Percentiles rank a stretch among this genome's conserved stretches.
These are phyloP conservation scores for Penicillium psychrofluorescens DNA, from an alignment of 495 filamentous ascomycete species.

Conservation along the genomic window DNA sequence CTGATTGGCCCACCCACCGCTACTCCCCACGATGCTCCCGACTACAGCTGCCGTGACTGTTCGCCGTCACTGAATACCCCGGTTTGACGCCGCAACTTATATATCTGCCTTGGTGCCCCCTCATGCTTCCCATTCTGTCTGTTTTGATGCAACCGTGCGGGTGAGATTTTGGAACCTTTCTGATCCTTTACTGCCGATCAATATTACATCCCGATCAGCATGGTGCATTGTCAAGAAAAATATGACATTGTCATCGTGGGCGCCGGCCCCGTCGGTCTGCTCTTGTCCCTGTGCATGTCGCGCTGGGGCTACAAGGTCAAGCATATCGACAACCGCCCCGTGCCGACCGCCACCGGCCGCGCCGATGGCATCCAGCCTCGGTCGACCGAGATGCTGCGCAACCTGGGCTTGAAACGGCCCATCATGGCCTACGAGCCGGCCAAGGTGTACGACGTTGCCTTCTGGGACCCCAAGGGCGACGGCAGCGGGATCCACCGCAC, in stretches of 20 bases:
- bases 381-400: constrained; percentile 61
- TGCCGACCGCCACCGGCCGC: constrained; percentile 58
- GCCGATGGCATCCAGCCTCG: constrained; percentile 73
- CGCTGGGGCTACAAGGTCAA: constrained; percentile 64
- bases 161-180: constrained; percentile 1
- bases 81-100: constrained; percentile 15
- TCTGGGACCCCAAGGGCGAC: constrained; percentile 51
- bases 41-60: constrained; percentile 35
- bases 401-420: constrained; percentile 55
- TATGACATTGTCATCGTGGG: constrained; percentile 81
- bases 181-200: not conserved
- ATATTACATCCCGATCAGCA: constrained; percentile 9
- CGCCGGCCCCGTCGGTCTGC: constrained; percentile 80
- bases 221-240: constrained; percentile 33
- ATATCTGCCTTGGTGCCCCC: constrained; percentile 23
- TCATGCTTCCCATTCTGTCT: not conserved
- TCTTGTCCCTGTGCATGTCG: constrained; percentile 74
- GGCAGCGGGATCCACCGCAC: constrained; percentile 51
- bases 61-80: constrained; percentile 24
- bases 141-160: not conserved
- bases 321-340: constrained; percentile 58
- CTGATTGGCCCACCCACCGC: constrained; percentile 10
- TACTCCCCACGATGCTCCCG: constrained; percentile 30
- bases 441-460: constrained; percentile 61
- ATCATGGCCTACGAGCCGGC: constrained; percentile 60